These are phyloP conservation scores for Rugosomyces carneus DNA, from an alignment of 1,284 basidiomycete genomes.

Conservation along the genomic window DNA sequence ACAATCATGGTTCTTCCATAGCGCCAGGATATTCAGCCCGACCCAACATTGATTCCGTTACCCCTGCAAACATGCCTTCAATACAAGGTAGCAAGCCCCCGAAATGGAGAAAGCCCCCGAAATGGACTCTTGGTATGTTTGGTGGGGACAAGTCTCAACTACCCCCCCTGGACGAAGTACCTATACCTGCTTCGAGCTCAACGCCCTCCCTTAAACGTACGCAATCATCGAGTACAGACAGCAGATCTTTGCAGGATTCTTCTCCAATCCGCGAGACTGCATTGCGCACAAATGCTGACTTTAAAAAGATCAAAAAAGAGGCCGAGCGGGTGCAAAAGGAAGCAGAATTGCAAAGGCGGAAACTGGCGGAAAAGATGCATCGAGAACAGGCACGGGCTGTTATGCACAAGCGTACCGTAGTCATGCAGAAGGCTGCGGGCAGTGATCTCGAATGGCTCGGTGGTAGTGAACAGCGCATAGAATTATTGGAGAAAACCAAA, in stretches of 20 bases:
- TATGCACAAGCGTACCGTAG: conserved; percentile 84
- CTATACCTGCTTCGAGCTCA: conserved; percentile 41
- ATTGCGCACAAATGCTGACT: conserved; percentile 47
- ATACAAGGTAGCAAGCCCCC: conserved; percentile 44
- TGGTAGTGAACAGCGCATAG: conserved; percentile 34
- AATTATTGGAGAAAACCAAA: conserved; percentile 43
- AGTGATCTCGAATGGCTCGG: conserved; percentile 54
- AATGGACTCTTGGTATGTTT: conserved; percentile 68
- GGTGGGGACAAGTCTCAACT: conserved; percentile 70
- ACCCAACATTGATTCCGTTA: conserved; percentile 37
- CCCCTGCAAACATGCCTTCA: conserved; percentile 24
- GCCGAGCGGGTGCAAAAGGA: conserved; percentile 80
- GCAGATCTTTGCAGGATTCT: conserved; percentile 52
- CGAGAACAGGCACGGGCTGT: conserved; percentile 91
- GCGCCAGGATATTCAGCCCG: conserved; percentile 43
- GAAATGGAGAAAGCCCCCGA: conserved; percentile 60
- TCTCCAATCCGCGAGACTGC: conserved; percentile 37
- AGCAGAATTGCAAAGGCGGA: conserved; percentile 83
- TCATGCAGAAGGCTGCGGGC: conserved; percentile 54
- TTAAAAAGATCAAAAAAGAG: conserved; percentile 86
- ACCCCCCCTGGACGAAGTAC: conserved; percentile 67
- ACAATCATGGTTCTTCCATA: conserved; percentile 47
- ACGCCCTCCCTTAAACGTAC: conserved; percentile 78
- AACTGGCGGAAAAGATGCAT: conserved; percentile 67
- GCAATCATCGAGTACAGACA: conserved; percentile 75